Conservation (phyloP, 2,329 filamentous ascomycete genomes). For the Penicillium sp. region DNA sequence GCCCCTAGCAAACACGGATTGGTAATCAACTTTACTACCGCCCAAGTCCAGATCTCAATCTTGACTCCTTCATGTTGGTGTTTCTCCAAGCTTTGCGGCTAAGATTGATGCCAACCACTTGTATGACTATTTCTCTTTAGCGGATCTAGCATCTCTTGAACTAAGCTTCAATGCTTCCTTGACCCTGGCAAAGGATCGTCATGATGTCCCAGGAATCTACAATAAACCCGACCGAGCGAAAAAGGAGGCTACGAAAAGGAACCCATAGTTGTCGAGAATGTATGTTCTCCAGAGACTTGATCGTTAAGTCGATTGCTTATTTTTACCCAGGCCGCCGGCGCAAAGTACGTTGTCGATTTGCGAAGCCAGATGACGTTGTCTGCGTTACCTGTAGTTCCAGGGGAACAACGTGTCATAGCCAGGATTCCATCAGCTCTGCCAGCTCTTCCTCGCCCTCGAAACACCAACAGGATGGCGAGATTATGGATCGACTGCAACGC, state of each 20-base stretch:
- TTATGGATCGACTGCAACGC: not conserved
- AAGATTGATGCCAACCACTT: not conserved
- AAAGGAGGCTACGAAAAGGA: not conserved
- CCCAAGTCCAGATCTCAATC: not conserved
- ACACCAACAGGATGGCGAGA: not conserved
- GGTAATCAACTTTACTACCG: not conserved
- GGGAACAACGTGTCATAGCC: not conserved
- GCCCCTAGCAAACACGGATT: not conserved
- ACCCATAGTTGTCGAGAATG: not conserved
- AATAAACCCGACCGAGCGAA: not conserved
- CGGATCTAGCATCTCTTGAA: too few relatives aligned
- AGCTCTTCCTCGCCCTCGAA: not conserved
- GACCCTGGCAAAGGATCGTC: not conserved
- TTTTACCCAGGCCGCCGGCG: not conserved
- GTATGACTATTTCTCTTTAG: too few relatives aligned
- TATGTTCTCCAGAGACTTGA: not conserved
- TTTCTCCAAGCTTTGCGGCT: not conserved
- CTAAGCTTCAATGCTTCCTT: not conserved
- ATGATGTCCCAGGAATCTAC: not conserved
- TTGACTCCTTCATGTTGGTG: not conserved
- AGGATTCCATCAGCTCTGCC: not conserved
- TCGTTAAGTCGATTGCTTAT: not conserved
- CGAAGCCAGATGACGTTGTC: not conserved
- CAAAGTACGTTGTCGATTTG: not conserved
- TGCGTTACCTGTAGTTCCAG: not conserved